Conservation (phyloP, 331 rosid genomes). For the Malus hybrid region DNA sequence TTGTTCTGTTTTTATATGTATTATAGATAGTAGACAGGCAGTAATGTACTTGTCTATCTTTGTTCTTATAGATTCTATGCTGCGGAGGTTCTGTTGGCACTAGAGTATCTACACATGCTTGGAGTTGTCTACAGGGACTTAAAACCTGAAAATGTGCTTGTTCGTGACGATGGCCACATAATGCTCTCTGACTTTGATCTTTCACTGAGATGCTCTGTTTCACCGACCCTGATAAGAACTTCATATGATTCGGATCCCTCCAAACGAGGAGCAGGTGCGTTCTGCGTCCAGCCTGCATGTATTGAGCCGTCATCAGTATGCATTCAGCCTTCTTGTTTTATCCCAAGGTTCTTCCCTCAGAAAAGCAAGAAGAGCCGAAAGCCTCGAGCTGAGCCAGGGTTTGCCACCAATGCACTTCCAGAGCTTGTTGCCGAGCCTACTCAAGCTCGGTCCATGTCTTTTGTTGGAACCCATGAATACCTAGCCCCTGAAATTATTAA, state of each 20-base stretch:
- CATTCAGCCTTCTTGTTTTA: conserved; percentile 92
- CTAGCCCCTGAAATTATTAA: conserved; percentile 97
- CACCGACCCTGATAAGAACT: conserved; percentile 70
- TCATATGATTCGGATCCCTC: conserved; percentile 74
- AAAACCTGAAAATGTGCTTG: conserved; percentile 95
- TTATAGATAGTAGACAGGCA: not conserved
- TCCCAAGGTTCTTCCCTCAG: conserved; percentile 79
- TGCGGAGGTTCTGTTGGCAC: conserved; percentile 92
- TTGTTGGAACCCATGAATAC: conserved; percentile 96
- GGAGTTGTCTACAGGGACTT: conserved; percentile 98
- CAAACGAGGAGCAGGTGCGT: conserved; percentile 71
- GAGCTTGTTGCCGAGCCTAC: conserved; percentile 99
- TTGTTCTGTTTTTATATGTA: not conserved
- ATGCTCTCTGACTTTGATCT: conserved; percentile 99
- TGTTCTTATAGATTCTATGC: conserved; percentile 76
- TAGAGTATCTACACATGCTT: conserved; percentile 98
- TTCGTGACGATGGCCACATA: conserved; percentile 98
- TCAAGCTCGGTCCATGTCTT: conserved; percentile 94
- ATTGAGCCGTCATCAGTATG: conserved; percentile 87
- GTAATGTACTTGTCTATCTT: not conserved
- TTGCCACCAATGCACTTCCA: conserved; percentile 57
- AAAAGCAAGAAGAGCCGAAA: conserved; percentile 63
- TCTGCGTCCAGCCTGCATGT: conserved; percentile 95
- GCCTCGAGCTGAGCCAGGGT: conserved; percentile 56
- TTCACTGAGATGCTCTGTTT: conserved; percentile 81